phyloP scores from a whole-genome alignment of 1,139 yeast species.

The Candida pseudoviswanathii region DNA sequence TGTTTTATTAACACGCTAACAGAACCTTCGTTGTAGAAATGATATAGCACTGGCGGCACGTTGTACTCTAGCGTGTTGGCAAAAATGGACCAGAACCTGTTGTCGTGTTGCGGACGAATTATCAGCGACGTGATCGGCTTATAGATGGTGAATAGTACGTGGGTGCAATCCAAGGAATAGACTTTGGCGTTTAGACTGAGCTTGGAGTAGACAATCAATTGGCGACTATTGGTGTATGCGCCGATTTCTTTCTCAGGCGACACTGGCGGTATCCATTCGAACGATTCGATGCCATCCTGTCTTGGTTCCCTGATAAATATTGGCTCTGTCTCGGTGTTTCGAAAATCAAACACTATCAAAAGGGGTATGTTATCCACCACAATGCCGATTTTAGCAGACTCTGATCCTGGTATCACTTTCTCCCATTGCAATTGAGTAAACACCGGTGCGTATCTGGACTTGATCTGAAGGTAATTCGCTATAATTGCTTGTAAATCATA shows the following conservation, averaged over 20 bases:
- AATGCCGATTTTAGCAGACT: constrained; percentile 30
- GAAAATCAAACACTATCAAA: constrained; percentile 28
- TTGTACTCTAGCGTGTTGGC: constrained; percentile 20
- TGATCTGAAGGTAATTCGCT: constrained; percentile 1
- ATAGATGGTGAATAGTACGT: constrained; percentile 32
- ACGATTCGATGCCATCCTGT: constrained; percentile 32
- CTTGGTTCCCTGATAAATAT: constrained; percentile 30
- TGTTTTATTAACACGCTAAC: constrained; percentile 28
- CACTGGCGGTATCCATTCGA: constrained; percentile 36
- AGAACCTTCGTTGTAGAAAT: constrained; percentile 40
- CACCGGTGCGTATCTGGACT: neutral
- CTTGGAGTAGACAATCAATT: constrained; percentile 35
- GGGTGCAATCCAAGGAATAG: constrained; percentile 43
- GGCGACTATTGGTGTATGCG: constrained; percentile 37
- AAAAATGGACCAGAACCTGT: constrained; percentile 41
- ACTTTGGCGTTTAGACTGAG: constrained; percentile 31
- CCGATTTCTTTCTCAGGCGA: constrained; percentile 19
- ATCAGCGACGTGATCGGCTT: constrained; percentile 28
- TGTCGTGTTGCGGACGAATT: constrained; percentile 21
- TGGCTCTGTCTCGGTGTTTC: constrained; percentile 23
- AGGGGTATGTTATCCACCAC: constrained; percentile 24
- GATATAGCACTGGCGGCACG: constrained; percentile 29
- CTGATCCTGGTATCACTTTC: constrained; percentile 13
- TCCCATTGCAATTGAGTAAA: constrained; percentile 33
- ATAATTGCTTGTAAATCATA: constrained; percentile 5